Evolutionary conservation across 2,329 filamentous ascomycete genomes (phyloP), one percentile per base, ranked within the genome.

Genomic region (Sporothrix brunneoviolacea): DNA sequence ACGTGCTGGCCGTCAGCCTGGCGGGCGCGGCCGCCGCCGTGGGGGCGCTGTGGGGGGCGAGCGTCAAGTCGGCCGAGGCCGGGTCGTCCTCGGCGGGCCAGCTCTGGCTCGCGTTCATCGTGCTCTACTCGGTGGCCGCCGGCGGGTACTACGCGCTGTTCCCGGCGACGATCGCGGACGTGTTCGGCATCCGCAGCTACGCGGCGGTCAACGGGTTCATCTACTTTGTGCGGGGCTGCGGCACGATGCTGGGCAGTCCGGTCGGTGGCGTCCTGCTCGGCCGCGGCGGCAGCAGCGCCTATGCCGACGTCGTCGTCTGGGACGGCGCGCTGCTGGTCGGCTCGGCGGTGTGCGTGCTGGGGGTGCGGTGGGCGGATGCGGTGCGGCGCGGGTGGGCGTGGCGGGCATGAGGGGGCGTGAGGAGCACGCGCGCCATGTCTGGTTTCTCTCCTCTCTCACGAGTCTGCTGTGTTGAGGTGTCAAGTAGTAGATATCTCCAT

Each of bases 191-290:
- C 24, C 65, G 68, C 50, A 68, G 70, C 41, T 74, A 73, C 54
- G 70, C 70, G 1, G 68, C 68, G 18, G 70, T 74, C 4, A 74
- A 73, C 55, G 70, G 69, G 3, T 73, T 72, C 50, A 68, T 73
- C 15, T 67, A 72, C 33, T 70, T 74, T 42, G 61, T 73, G 1
- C 59, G 70, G 38, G 71, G 70, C 1, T 56, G 71, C 8, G 70
- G 70, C 0, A 69, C 66, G 1, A 66, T 73, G 59, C 67, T 72
- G 54, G 71, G 71, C 6, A 70, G 66, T 48, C 71, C 70, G 0
- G 64, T 74, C 27, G 70, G 70, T 9, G 70, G 70, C 3, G 62
- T 65, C 49, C 64, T 73, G 10, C 59, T 74, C 0, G 43, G 52
- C 9, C 35, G 21, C 16, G 36, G n/a, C 18, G 16, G 19, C 2